Evolutionary conservation across 2,329 filamentous ascomycete genomes (phyloP).

Genomic region (Aspergillus latus): DNA sequence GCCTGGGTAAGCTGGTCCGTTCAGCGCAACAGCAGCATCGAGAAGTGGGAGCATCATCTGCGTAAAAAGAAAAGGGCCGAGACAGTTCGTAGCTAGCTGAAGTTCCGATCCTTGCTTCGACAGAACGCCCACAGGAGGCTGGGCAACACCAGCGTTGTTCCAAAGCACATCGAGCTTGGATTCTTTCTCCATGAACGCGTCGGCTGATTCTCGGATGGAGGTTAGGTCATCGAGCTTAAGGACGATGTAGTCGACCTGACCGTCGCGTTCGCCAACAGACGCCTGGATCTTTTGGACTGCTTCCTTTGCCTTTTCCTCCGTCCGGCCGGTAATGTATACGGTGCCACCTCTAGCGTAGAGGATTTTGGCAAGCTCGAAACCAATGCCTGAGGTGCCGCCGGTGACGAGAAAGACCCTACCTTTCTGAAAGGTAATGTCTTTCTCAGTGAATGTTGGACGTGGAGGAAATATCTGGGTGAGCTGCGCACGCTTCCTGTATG

Average conservation of each 20-base stretch:
- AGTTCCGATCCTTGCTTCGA: slow-evolving; percentile 35
- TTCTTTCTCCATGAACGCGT: slow-evolving; percentile 37
- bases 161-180: slow-evolving; percentile 42
- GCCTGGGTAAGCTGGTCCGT: slow-evolving; percentile 11
- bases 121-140: slow-evolving; percentile 34
- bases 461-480: slow-evolving; percentile 14
- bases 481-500: slow-evolving; percentile 7
- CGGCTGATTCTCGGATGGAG: slow-evolving; percentile 24
- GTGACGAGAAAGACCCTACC: slow-evolving; percentile 13
- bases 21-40: slow-evolving; percentile 27
- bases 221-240: slow-evolving; percentile 43
- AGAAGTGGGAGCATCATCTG: slow-evolving; percentile 39
- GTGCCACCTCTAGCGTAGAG: slow-evolving; percentile 13
- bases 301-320: slow-evolving; percentile 4
- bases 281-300: slow-evolving; percentile 1
- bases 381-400: slow-evolving; percentile 15
- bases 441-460: slow-evolving; percentile 9
- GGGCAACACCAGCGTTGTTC: slow-evolving; percentile 43
- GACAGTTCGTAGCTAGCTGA: slow-evolving; percentile 43
- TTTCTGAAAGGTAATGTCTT: slow-evolving; percentile 5
- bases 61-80: slow-evolving; percentile 45
- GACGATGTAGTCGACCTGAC: slow-evolving; percentile 44
- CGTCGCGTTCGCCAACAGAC: slow-evolving; percentile 3
- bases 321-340: slow-evolving; percentile 8
- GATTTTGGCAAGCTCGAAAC: slow-evolving; percentile 15